A percentile compares a stretch with the other conserved stretches of the same genome.
phyloP scores from a whole-genome alignment of 78 protist genomes.

The Dictyostelium intermedium region DNA sequence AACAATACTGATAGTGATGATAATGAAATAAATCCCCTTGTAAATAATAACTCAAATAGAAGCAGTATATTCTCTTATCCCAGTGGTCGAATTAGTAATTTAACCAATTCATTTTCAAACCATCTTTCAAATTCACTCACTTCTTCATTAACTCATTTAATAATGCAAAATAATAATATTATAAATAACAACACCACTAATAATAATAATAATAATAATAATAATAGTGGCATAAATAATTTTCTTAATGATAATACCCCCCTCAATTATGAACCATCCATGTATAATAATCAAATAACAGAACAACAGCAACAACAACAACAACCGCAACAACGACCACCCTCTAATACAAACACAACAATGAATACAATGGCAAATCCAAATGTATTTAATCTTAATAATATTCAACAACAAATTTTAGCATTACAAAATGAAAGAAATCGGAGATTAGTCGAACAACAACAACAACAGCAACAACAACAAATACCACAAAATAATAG shows the following conservation, averaged over 20 bases:
- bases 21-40: background rate
- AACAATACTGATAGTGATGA: too few relatives aligned
- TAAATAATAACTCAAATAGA: too few relatives aligned
- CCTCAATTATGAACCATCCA: background rate
- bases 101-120: background rate
- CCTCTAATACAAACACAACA: background rate
- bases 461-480: background rate
- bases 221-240: background rate
- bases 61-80: background rate
- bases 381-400: background rate
- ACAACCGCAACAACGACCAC: background rate
- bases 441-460: background rate
- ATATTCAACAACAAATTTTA: conserved; percentile 10
- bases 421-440: background rate
- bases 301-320: background rate
- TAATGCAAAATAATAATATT: background rate
- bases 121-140: background rate
- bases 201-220: background rate
- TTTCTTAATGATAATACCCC: too few relatives aligned
- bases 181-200: background rate
- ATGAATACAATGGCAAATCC: background rate
- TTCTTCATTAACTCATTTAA: background rate
- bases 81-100: background rate
- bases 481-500: background rate
- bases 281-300: background rate